Evolutionary conservation across 768 basidiomycete genomes (phyloP), one percentile per base, ranked within the genome.

Genomic region (Trametes cingulata): DNA sequence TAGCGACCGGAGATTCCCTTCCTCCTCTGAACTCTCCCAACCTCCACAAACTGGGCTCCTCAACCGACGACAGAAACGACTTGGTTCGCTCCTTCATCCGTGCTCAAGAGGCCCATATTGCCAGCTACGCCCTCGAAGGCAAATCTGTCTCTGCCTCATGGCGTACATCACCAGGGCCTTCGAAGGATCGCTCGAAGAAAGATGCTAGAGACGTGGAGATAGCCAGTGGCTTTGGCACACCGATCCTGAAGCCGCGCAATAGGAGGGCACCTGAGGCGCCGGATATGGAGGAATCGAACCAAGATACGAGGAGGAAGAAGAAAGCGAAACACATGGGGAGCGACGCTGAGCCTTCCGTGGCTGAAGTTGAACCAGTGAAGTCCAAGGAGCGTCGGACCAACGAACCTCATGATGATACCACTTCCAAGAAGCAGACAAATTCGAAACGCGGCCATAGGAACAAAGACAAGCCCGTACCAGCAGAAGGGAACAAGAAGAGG

Each of bases 81-180:
- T 75, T 77, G 51, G 74, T 89, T 7, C 69, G 69, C 5, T 70
- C 76, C 0, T 89, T 82, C 67, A 63, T 88, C 4, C 74, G 75
- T 35, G 76, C 77, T 56, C 87, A 89, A 62, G 75, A 63, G 33
- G 63, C 72, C 1, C 79, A 82, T 63, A 60, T 76, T 2, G 78
- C 76, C 56, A 63, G 67, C 0, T 81, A 86, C 63, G 78, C 76
- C 5, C 62, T 68, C 3, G 78, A 84, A 63, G 81, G 73, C 3
- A 66, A 53, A 29, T 57, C 67, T 9, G 40, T 58, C 6, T 49
- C 20, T 20, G 65, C 68, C 15, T 68, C 68, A 2, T 71, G 71
- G 69, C 54, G 61, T 40, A 36, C 42, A 12, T 27, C 58, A 12
- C 35, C 58, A 12, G 35, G 33, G 27, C 43, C 52, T 50, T 37